phyloP scores from a whole-genome alignment of 164 flowering plant species.

The Vitis riparia region DNA sequence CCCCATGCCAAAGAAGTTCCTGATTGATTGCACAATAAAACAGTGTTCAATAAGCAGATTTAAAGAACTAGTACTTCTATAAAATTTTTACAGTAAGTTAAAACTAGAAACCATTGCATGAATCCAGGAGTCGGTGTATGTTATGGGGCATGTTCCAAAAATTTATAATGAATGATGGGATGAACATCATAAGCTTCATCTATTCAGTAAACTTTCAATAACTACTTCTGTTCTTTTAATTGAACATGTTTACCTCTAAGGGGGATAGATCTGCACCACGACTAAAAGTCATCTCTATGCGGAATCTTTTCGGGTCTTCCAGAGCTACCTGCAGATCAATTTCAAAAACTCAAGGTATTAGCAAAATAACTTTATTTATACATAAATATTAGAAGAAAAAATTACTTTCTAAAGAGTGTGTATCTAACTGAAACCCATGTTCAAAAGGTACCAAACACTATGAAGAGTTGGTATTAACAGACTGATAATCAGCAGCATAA shows the following conservation, averaged over 20 bases:
- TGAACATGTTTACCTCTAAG: slow-evolving; percentile 66
- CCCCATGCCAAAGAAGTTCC: background rate
- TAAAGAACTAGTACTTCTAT: background rate
- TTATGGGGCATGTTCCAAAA: too few species aligned
- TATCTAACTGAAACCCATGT: too few species aligned
- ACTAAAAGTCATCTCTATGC: slow-evolving; percentile 92
- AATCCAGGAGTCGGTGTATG: too few species aligned
- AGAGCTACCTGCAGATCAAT: slow-evolving; percentile 64
- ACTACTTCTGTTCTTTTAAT: background rate
- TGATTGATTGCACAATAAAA: background rate
- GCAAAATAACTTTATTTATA: too few species aligned
- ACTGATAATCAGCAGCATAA: too few species aligned
- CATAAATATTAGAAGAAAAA: too few species aligned
- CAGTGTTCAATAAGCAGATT: background rate
- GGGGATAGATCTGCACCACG: slow-evolving; percentile 99
- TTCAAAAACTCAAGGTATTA: background rate
- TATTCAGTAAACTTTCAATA: background rate
- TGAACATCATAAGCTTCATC: background rate
- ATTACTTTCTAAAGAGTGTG: too few species aligned
- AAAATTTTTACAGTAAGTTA: background rate
- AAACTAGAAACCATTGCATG: background rate
- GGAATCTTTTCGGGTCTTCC: slow-evolving; percentile 88
- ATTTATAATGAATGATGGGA: background rate
- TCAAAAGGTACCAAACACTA: too few species aligned
- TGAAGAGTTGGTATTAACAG: too few species aligned